Conservation (phyloP, 306 rosid genomes). For the Canavalia ensiformis region DNA sequence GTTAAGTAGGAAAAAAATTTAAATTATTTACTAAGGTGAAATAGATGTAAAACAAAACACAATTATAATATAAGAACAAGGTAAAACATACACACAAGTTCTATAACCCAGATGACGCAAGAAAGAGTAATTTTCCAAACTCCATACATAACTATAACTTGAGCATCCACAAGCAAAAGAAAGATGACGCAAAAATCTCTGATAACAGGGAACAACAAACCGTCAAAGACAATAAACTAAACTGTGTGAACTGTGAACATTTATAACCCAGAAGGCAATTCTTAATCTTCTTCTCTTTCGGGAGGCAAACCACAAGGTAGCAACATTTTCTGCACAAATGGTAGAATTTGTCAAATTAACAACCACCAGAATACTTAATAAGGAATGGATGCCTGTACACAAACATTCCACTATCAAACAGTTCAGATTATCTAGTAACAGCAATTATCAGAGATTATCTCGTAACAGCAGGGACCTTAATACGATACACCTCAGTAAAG, state of each 20-base stretch:
- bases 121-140: not conserved
- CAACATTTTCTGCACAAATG: slow-evolving; percentile 82
- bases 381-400: not conserved
- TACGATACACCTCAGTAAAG: not conserved
- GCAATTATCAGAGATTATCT: not conserved
- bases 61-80: no score
- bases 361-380: slow-evolving; percentile 10
- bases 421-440: slow-evolving; percentile 10
- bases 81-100: no score
- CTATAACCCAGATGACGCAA: no score
- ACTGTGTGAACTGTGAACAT: not conserved
- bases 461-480: slow-evolving; percentile 23
- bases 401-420: not conserved
- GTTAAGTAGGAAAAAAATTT: no score
- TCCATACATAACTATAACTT: slow-evolving; percentile 3
- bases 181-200: slow-evolving; percentile 27
- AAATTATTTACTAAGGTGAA: no score
- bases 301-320: slow-evolving; percentile 96
- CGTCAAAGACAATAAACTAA: slow-evolving; percentile 21
- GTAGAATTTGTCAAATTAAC: slow-evolving; percentile 37
- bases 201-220: slow-evolving; percentile 34
- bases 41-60: no score
- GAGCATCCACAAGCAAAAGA: slow-evolving; percentile 6
- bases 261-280: slow-evolving; percentile 19
- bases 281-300: slow-evolving; percentile 88